Conservation (phyloP, 176 grass and related monocot species). For the Musa acuminata region DNA sequence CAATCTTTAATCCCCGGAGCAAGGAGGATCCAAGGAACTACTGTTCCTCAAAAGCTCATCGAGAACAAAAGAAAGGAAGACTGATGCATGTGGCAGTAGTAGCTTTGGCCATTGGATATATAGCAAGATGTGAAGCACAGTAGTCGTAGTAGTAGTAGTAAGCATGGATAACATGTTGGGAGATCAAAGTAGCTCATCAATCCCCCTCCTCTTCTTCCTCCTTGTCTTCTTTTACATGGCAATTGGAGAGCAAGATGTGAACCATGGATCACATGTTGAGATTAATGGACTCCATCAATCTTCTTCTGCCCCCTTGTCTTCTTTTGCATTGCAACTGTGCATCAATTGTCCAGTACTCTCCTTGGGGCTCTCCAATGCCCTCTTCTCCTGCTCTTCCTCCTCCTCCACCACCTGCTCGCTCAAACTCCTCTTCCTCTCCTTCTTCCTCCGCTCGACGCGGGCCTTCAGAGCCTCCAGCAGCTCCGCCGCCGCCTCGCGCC, state of each 20-base stretch:
- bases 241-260: not conserved
- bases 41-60: too few species aligned
- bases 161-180: too few species aligned
- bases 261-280: not conserved
- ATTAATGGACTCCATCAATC: not conserved
- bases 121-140: too few species aligned
- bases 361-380: slow-evolving; percentile 12
- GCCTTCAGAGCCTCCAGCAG: slow-evolving; percentile 38
- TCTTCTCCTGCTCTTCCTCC: slow-evolving; percentile 29
- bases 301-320: slow-evolving; percentile 16
- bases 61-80: too few species aligned
- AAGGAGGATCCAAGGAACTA: too few species aligned
- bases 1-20: too few species aligned
- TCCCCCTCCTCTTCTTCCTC: too few species aligned
- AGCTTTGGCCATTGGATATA: too few species aligned
- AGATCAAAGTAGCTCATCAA: too few species aligned
- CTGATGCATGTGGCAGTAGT: too few species aligned
- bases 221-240: too few species aligned
- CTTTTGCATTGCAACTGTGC: slow-evolving; percentile 1
- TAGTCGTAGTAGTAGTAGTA: too few species aligned
- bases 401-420: slow-evolving; percentile 13
- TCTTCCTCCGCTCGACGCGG: not conserved
- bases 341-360: not conserved
- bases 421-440: not conserved
- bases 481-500: slow-evolving; percentile 27